Evolutionary conservation across 1,284 basidiomycete genomes (phyloP), one percentile per base, ranked within the genome.

Genomic region (Pterulicium gracile): DNA sequence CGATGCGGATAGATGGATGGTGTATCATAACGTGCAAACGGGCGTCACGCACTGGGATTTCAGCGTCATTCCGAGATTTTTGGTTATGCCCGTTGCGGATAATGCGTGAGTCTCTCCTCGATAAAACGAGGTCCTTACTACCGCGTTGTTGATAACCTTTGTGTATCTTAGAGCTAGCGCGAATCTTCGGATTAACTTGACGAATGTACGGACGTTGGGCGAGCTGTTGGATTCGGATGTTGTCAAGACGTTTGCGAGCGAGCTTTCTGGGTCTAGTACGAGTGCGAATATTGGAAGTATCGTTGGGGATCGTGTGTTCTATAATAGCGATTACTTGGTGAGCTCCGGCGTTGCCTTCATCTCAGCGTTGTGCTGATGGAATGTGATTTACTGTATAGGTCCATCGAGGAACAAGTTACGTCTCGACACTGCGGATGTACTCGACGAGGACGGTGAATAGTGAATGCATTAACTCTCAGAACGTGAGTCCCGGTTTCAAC

Each of bases 281-380:
- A 67, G 65, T 48, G 79, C 77, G n/a, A 82, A 81, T 52, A 68
- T 68, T 2, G 79, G 79, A 0, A 56, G 63, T 14, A 55, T 85
- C 18, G 47, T 52, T 1, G 81, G 82, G 3, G 83, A 81, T 54
- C 68, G 71, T 24, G 74, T 77, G 68, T 85, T 85, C 58, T 84
- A 71, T 56, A 67, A 68, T 18, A 78, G 76, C 47, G 82, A 85
- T 55, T 83, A 81, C 55, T 80, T 83, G 78, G 80, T 77, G 50
- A 32, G 62, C 41, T n/a, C n/a, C n/a, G n/a, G n/a, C n/a, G n/a
- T n/a, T n/a, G n/a, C n/a, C n/a, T n/a, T n/a, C n/a, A n/a, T n/a
- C n/a, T n/a, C n/a, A n/a, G n/a, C n/a, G n/a, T n/a, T n/a, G n/a
- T n/a, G n/a, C n/a, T n/a, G n/a, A n/a, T n/a, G n/a, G n/a, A n/a